Evolutionary conservation across 2,329 filamentous ascomycete species (phyloP), one percentile per base, ranked within the genome.

Genomic region (Trichoderma brevicompactum): DNA sequence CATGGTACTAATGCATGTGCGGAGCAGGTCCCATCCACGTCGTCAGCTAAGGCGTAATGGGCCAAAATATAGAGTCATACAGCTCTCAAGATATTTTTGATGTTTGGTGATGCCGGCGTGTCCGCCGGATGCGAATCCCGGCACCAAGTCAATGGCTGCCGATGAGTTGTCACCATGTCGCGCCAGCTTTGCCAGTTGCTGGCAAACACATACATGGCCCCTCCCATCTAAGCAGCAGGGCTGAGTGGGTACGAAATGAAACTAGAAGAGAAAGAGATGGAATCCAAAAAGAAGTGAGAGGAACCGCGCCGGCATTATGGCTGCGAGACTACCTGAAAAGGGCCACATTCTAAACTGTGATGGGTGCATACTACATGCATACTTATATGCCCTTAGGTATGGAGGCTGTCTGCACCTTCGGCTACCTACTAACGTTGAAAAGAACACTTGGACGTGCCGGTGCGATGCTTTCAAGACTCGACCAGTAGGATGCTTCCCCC

Each of bases 151-250:
- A 23, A 61, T 49, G 52, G 56, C 38, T n/a, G n/a, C 46, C 48
- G 60, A 65, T 65, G 56, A 43, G 64, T 65, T 65, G 64, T 65
- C 64, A 65, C 34, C 56, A 58, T 65, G 60, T 23, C 52, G 43
- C 32, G 43, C 32, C 52, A 41, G 52, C 41, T 58, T 36, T 59
- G 55, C 63, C 63, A 59, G 48, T 60, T 60, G 55, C 36, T 60
- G 40, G 55, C 55, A 65, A 65, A 63, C 54, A 65, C 52, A 64
- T 64, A 49, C 52, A 48, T 49, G 56, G 48, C 54, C 63, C 44
- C 60, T 44, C 48, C 49, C 60, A 28, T 54, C 60, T 62, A n/a
- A 44, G 40, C 60, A 54, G 60, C 60, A 63, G 49, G 60, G 60
- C 49, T 63, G 60, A 46, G 60, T 63, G 60, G 60, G 17, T 63